phyloP scores from a whole-genome alignment of 192 early-diverging fungal genomes.

The Piromyces finnis region DNA sequence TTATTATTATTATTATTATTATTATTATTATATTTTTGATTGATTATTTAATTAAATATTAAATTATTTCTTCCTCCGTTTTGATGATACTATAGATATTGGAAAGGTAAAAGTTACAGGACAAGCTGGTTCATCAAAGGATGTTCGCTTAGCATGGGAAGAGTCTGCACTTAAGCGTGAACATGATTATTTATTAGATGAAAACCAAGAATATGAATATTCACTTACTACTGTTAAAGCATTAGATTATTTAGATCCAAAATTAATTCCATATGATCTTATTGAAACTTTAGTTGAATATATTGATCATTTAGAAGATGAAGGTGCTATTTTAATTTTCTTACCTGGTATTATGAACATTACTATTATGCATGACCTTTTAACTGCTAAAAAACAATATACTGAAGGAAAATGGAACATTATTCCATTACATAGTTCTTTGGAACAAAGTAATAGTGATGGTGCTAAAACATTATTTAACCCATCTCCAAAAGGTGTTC shows the following conservation, averaged over 20 bases:
- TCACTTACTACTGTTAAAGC: slow-evolving; percentile 1
- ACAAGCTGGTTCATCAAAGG: neutral
- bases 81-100: neutral
- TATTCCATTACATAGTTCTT: slow-evolving; percentile 46
- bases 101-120: neutral
- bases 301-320: neutral
- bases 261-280: slow-evolving; percentile 26
- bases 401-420: slow-evolving; percentile 23
- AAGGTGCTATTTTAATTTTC: slow-evolving; percentile 59
- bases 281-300: neutral
- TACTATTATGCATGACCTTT: slow-evolving; percentile 8
- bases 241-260: slow-evolving; percentile 28
- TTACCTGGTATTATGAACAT: slow-evolving; percentile 53
- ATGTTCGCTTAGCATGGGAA: neutral
- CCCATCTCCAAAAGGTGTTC: slow-evolving; percentile 12
- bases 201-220: neutral
- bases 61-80: too few species aligned
- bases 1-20: too few species aligned
- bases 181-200: neutral
- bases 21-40: too few species aligned
- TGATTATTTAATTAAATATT: too few species aligned
- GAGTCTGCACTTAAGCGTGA: neutral
- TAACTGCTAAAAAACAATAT: slow-evolving; percentile 20
- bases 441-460: slow-evolving; percentile 37
- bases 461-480: slow-evolving; percentile 32